A percentile compares a stretch with the other conserved stretches of the same genome.
Conservation (phyloP, 768 basidiomycete genomes). For the Termitomyces sp. region DNA sequence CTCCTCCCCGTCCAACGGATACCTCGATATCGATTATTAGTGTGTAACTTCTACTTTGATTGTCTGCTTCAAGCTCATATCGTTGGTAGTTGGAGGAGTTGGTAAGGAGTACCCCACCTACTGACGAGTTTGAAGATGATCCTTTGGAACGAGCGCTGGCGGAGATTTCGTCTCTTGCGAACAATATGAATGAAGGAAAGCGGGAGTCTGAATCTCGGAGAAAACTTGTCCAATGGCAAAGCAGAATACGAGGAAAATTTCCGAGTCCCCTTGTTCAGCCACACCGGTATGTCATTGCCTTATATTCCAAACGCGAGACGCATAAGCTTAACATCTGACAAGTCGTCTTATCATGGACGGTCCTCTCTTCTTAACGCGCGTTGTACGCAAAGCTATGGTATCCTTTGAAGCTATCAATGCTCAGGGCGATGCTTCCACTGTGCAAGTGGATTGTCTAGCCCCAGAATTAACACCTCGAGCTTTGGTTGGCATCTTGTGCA, state of each 20-base stretch:
- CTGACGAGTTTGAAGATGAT: slow-evolving; percentile 69
- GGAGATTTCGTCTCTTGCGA: slow-evolving; percentile 85
- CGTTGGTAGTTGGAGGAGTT: slow-evolving; percentile 74
- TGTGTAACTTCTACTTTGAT: slow-evolving; percentile 32
- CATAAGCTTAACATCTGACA: slow-evolving; percentile 20
- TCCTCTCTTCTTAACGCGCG: slow-evolving; percentile 74
- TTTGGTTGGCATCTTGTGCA: slow-evolving; percentile 81
- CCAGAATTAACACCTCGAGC: slow-evolving; percentile 80
- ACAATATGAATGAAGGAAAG: slow-evolving; percentile 98
- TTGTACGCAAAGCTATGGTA: slow-evolving; percentile 79
- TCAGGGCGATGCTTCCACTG: slow-evolving; percentile 70
- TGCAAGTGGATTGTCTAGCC: slow-evolving; percentile 87
- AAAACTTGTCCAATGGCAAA: slow-evolving; percentile 87
- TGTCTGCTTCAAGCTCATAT: not conserved
- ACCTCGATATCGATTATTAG: slow-evolving; percentile 92
- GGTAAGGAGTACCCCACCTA: slow-evolving; percentile 77
- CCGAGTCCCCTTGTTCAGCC: slow-evolving; percentile 98
- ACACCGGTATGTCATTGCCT: slow-evolving; percentile 58
- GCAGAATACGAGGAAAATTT: slow-evolving; percentile 85
- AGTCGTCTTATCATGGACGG: slow-evolving; percentile 93
- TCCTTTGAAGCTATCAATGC: slow-evolving; percentile 77
- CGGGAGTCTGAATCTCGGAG: slow-evolving; percentile 89
- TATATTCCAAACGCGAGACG: not conserved
- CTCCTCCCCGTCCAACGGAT: slow-evolving; percentile 94
- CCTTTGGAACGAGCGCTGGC: slow-evolving; percentile 79